phyloP scores from a whole-genome alignment of 352 stramenopile genomes.

The Aphanomyces astaci region DNA sequence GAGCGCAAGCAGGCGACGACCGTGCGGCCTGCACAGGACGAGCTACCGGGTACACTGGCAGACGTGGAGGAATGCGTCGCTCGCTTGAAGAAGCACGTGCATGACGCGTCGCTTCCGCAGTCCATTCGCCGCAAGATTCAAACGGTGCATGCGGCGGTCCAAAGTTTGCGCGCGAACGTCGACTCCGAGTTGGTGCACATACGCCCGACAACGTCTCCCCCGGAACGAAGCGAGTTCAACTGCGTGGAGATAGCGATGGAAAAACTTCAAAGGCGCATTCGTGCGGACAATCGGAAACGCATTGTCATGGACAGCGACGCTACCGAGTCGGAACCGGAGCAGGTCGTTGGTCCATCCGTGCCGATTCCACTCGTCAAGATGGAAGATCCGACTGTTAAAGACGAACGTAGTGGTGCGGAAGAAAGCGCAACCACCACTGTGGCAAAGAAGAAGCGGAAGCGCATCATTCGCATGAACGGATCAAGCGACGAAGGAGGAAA shows the following conservation, averaged over 20 bases:
- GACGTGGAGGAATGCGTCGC: slow-evolving; percentile 12
- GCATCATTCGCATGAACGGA: background rate
- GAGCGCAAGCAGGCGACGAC: background rate
- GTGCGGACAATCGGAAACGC: background rate
- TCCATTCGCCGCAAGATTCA: slow-evolving; percentile 9
- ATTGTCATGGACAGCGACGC: slow-evolving; percentile 3
- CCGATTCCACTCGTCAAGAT: background rate
- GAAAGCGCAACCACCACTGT: too few species aligned
- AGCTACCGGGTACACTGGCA: background rate
- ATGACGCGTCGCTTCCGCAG: slow-evolving; percentile 4
- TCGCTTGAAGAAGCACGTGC: background rate
- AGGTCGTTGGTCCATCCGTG: background rate
- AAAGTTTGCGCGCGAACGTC: slow-evolving; percentile 1
- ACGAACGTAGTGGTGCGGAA: background rate
- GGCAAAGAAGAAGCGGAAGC: slow-evolving; percentile 5
- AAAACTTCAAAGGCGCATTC: slow-evolving; percentile 13
- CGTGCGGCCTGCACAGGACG: background rate
- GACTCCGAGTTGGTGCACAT: background rate
- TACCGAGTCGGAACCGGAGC: slow-evolving; percentile 10
- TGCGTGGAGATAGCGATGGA: slow-evolving; percentile 16
- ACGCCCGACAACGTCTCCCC: background rate
- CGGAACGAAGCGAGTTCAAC: slow-evolving; percentile 13
- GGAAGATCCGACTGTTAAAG: background rate
- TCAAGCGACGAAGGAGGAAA: background rate
- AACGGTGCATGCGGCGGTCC: background rate